Base-by-base conservation (phyloP, 306 rosid genomes). In the Crataegus laevigata region DNA sequence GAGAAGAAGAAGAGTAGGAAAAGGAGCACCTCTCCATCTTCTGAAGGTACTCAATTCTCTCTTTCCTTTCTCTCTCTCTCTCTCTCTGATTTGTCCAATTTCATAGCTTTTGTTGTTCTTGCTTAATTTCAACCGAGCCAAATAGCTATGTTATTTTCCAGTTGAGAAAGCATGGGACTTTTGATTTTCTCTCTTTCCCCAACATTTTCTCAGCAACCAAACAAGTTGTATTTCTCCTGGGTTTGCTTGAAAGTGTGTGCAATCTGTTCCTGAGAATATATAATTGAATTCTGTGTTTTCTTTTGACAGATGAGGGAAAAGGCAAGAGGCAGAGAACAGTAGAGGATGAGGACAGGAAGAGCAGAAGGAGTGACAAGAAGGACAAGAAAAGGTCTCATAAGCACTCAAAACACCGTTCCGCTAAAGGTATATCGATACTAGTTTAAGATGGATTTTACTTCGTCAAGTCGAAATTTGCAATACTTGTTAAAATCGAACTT, bases 251-350 rank as follows among this genome's bases (percentile, higher is more conserved):
- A 38, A 36, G 6, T 66, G 43, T 38, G 47, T 40, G 4, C 22
- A 40, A 40, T 22, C 29, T 34, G 19, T 74, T 73, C 28, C 22
- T 11, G 10, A 5, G 10, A 29, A 59, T 58, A 54, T 54, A 12
- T 24, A 54, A 4, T 1, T 38, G 38, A 19, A 1, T 19, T 17
- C 45, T 15, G 1, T 6, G 15, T 13, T 30, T 22, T 7, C 9
- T 11, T 28, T 24, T 11, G 2, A 68, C 84, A 94, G 99, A 83
- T 72, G 96, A 85, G 74, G 87, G 85, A 68, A 85, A 75, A 76
- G 81, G 78, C 73, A 94, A 94, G 96, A 90, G 93, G 83, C 83
- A 24, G 28, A 88, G 91, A 82, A 73, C 77, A 3, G 86, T 57
- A 29, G 96, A 89, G 61, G 89, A 83, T 78, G 91, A 77, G 25